A percentile compares a stretch with the other conserved stretches of the same genome.
These are phyloP conservation scores for Samsoniella hepiali DNA, from an alignment of 2,329 filamentous ascomycete genomes.

Conservation along the genomic window DNA sequence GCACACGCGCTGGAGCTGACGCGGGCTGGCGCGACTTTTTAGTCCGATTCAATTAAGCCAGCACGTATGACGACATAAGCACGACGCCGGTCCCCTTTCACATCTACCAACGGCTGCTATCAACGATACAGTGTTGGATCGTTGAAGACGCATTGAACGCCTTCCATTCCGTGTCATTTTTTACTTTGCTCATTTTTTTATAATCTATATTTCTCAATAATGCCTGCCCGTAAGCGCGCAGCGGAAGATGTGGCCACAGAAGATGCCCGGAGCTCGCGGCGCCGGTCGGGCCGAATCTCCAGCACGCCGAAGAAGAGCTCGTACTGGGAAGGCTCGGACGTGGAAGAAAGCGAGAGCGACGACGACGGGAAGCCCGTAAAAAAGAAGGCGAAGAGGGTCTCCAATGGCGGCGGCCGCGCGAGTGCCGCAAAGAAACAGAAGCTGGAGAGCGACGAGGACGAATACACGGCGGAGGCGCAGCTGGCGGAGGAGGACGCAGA, in stretches of 20 bases:
- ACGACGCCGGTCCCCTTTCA: background rate
- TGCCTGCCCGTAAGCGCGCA: conserved; percentile 41
- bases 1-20: background rate
- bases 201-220: conserved; percentile 20
- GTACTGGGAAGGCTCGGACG: conserved; percentile 46
- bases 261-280: conserved; percentile 30
- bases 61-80: conserved; percentile 5
- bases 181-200: background rate
- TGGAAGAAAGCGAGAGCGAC: conserved; percentile 26
- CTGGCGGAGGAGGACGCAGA: background rate
- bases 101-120: background rate
- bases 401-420: conserved; percentile 19
- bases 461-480: conserved; percentile 24
- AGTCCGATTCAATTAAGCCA: background rate
- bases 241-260: conserved; percentile 27
- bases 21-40: background rate
- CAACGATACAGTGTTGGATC: background rate
- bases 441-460: conserved; percentile 25
- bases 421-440: conserved; percentile 19
- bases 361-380: conserved; percentile 24
- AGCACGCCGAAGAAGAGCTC: conserved; percentile 46
- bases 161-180: background rate
- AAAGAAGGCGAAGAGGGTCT: conserved; percentile 26
- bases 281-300: conserved; percentile 47
- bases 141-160: no score